Base-by-base conservation (phyloP, 1,284 basidiomycete species). In the Malassezia psittaci region DNA sequence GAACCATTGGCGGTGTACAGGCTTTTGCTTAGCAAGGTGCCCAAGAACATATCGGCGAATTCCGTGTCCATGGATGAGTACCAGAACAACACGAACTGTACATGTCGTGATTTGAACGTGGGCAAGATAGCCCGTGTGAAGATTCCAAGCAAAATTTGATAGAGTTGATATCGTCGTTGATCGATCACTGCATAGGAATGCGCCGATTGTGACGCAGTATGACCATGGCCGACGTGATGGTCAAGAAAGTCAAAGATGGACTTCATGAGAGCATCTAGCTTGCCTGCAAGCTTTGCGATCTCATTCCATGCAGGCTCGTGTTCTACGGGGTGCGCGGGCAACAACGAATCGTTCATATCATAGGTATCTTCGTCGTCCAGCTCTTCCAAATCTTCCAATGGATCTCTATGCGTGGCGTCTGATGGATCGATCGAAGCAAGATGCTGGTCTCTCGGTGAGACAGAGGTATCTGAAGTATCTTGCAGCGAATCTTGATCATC, bases 11-110 rank as follows among this genome's bases (percentile, higher is more conserved):
- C 24, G 19, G 51, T 74, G 60, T 91, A 83, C 12, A 96, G 77
- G 0, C 90, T 88, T 59, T 87, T 85, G 16, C 86, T 85, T 42
- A 96, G 85, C 24, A 99, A 84, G 68, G 90, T 83, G 40, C 91
- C 91, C 55, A 90, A 86, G 72, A 98, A 96, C 54, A 88, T 81
- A 74, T 98, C 93, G 40, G 87, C 83, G 68, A 91, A 96, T 57
- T 88, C 84, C 8, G 85, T 79, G 62, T 91, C 85, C 52, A 94
- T 83, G 1, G 91, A 94, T 19, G 89, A 82, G 71, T 86, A 90
- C 85, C 89, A 93, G 79, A 98, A 99, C 43, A 98, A 72, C 57
- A 98, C 80, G 77, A 99, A 99, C 67, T 98, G 94, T 1, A 90
- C 91, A 75, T 98, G 93, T 40, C 93, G 87, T 0, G 90, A 96